These are phyloP conservation scores for Brettanomyces naardenensis DNA, from an alignment of 805 yeast species.

Conservation along the genomic window DNA sequence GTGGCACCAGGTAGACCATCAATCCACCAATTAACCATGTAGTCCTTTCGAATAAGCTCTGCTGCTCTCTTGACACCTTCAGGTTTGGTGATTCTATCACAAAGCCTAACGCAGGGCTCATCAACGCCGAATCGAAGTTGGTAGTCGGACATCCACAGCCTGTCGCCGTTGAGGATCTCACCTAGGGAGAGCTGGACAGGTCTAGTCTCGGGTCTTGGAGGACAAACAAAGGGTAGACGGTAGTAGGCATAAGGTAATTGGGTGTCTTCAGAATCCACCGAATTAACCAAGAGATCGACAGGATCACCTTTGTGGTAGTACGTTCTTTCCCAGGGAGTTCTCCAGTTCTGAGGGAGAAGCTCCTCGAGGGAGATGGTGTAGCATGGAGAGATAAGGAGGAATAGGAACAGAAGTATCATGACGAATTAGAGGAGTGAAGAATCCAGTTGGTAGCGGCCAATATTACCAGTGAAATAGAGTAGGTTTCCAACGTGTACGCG, in stretches of 20 bases:
- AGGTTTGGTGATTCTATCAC: conserved; percentile 55
- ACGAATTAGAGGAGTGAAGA: too few relatives aligned
- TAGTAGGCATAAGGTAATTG: conserved; percentile 73
- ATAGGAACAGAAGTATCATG: not conserved
- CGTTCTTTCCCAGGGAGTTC: conserved; percentile 27
- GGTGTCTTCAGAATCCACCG: conserved; percentile 70
- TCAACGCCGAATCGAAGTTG: conserved; percentile 58
- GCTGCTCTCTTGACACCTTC: conserved; percentile 48
- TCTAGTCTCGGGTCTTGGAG: conserved; percentile 44
- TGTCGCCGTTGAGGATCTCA: conserved; percentile 73
- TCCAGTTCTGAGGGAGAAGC: conserved; percentile 8
- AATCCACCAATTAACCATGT: conserved; percentile 75
- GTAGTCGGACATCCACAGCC: conserved; percentile 71
- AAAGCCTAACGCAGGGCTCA: conserved; percentile 54
- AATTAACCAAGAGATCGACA: conserved; percentile 66
- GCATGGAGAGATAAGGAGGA: not conserved
- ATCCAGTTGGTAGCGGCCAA: too few relatives aligned
- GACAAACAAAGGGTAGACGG: conserved; percentile 75
- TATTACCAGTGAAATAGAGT: too few relatives aligned
- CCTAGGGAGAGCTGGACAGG: conserved; percentile 65
- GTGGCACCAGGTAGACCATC: conserved; percentile 89
- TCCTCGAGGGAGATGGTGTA: not conserved
- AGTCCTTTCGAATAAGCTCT: conserved; percentile 56
- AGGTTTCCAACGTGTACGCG: too few relatives aligned
- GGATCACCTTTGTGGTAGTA: conserved; percentile 43